Base-by-base conservation (phyloP, 164 flowering plant genomes). In the Nelumbo lutea region DNA sequence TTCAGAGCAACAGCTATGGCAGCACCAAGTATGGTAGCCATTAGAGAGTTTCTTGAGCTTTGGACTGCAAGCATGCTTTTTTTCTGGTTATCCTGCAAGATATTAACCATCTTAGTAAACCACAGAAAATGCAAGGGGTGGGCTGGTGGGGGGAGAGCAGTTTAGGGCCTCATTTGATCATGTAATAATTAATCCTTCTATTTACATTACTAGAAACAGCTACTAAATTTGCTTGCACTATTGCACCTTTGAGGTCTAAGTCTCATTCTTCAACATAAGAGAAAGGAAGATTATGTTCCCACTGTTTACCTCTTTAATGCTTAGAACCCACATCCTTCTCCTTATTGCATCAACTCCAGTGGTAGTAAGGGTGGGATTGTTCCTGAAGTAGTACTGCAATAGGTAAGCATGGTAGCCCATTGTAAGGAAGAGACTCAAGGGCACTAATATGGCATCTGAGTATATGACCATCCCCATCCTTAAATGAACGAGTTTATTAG, bases 381-480 rank as follows among this genome's bases (percentile, higher is more conserved):
- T 79, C 79, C 79, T 89, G 80, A 80, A 76, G 63, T 52, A 68
- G 62, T 81, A 27, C 27, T 27, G 82, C 87, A 87, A 87, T 0
- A 90, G 84, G 73, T 77, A 86, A 57, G 74, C 85, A 81, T 91
- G 96, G 82, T 90, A 91, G 43, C 88, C 88, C 0, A 85, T 45
- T 6, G 83, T 80, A 53, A 88, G 71, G 75, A 82, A 80, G 50
- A 91, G 47, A 55, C 97, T 83, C 39, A 85, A 66, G 0, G 93
- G 86, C 58, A 87, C 84, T 69, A 91, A 71, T 2, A 89, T 64
- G 64, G 81, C 75, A 76, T 89, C 91, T 59, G 80, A 62, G 65
- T 81, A 77, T 2, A 63, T 64, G 13, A 69, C 14, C 59, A 39
- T 7, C 52, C 42, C 65, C 74, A 75, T 71, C 65, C 39, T 68